A percentile compares a stretch with the other conserved stretches of the same genome.
Conservation (phyloP, 805 yeast genomes). For the Nakazawaea ambrosiae region DNA sequence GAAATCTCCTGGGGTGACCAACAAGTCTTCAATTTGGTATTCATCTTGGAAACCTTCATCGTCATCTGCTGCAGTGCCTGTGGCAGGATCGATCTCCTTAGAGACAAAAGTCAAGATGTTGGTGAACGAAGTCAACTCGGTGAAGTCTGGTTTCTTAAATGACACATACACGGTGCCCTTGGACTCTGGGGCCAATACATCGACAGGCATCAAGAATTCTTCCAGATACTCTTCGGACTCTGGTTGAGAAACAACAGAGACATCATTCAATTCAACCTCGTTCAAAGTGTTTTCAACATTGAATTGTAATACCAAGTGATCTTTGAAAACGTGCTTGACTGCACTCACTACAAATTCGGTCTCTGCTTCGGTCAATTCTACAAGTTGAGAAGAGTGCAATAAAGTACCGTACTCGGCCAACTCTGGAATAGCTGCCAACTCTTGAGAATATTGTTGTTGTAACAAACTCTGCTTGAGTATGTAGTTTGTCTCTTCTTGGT, state of each 20-base stretch:
- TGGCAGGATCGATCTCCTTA: constrained; percentile 71
- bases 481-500: constrained; percentile 21
- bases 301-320: constrained; percentile 72
- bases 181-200: constrained; percentile 61
- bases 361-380: constrained; percentile 81
- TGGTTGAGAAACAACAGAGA: constrained; percentile 61
- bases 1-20: constrained; percentile 74
- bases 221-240: constrained; percentile 53
- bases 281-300: constrained; percentile 78
- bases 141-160: constrained; percentile 45
- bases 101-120: constrained; percentile 68
- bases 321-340: constrained; percentile 73
- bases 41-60: constrained; percentile 91
- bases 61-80: constrained; percentile 57
- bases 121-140: constrained; percentile 38
- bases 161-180: constrained; percentile 76
- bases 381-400: constrained; percentile 58
- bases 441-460: constrained; percentile 65
- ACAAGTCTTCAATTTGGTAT: constrained; percentile 80
- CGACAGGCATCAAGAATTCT: constrained; percentile 70
- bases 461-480: constrained; percentile 26
- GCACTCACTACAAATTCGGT: constrained; percentile 88
- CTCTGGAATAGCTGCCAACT: constrained; percentile 65
- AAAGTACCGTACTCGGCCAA: constrained; percentile 67
- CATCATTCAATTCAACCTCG: constrained; percentile 70